phyloP scores from a whole-genome alignment of 345 rosid species.

The Melaleuca quinquenervia region DNA sequence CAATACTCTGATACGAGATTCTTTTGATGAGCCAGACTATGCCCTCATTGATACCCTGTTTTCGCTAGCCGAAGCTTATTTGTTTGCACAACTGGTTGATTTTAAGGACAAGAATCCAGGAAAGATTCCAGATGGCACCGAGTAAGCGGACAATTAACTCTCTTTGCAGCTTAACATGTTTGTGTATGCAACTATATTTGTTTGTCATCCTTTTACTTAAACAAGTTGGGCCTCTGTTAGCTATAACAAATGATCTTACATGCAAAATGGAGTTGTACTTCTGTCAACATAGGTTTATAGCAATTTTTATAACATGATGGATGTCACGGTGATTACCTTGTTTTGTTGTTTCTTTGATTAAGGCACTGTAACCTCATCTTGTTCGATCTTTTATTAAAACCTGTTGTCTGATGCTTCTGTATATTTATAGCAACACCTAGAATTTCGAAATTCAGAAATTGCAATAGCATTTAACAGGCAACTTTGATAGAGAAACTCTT shows the following conservation, averaged over 20 bases:
- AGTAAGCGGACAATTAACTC: conserved; percentile 35
- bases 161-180: background rate
- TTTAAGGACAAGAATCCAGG: conserved; percentile 75
- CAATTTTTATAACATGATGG: background rate
- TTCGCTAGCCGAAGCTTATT: conserved; percentile 89
- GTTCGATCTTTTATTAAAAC: background rate
- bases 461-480: background rate
- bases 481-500: background rate
- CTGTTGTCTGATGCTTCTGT: background rate
- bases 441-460: background rate
- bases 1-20: conserved; percentile 66
- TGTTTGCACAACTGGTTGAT: conserved; percentile 96
- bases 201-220: background rate
- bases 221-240: background rate
- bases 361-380: background rate
- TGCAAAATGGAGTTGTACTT: background rate
- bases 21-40: conserved; percentile 94
- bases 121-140: conserved; percentile 40
- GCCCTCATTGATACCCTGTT: conserved; percentile 96
- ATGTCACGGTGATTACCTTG: background rate
- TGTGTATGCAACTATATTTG: background rate
- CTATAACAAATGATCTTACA: background rate
- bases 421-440: background rate
- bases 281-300: background rate
- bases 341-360: background rate